Evolutionary conservation across 805 yeast species (phyloP).

Genomic region (Starmerella sirachaensis): DNA sequence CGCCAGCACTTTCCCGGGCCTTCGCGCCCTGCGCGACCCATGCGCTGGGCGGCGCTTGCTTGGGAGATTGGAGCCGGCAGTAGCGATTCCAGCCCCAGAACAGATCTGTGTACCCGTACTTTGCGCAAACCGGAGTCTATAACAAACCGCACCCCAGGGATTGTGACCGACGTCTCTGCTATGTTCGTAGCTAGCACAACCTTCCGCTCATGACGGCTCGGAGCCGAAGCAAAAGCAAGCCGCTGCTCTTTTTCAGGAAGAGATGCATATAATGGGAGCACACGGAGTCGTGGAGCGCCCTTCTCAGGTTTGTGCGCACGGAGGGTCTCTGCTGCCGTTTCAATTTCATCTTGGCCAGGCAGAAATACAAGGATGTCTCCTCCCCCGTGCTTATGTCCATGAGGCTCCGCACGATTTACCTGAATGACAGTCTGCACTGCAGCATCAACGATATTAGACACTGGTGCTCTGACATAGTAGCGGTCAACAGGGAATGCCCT

Average conservation of each 20-base stretch:
- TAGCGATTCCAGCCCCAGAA: constrained; percentile 81
- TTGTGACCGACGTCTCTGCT: constrained; percentile 96
- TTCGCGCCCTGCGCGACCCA: constrained; percentile 99
- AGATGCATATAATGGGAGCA: constrained; percentile 88
- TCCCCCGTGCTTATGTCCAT: too few relatives aligned
- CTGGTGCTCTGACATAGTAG: constrained; percentile 47
- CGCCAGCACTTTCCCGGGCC: constrained; percentile 80
- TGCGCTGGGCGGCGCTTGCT: constrained; percentile 88
- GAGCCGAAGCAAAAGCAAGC: constrained; percentile 57
- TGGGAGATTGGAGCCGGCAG: constrained; percentile 85
- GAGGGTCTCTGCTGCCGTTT: constrained; percentile 57
- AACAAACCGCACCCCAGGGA: constrained; percentile 86
- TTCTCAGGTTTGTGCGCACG: constrained; percentile 42
- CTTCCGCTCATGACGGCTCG: constrained; percentile 49
- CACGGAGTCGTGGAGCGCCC: constrained; percentile 62
- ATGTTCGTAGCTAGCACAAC: constrained; percentile 87
- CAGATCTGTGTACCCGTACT: constrained; percentile 91
- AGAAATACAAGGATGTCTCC: constrained; percentile 91
- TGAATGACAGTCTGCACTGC: constrained; percentile 64
- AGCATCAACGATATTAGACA: constrained; percentile 76
- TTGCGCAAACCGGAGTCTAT: constrained; percentile 87
- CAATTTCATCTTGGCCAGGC: constrained; percentile 97
- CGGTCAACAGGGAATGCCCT: constrained; percentile 75
- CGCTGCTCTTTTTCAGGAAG: constrained; percentile 75
- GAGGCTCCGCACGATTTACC: constrained; percentile 63